These are phyloP conservation scores for Calonectria multiphialidica DNA, from an alignment of 2,329 filamentous ascomycete species.

Conservation along the genomic window DNA sequence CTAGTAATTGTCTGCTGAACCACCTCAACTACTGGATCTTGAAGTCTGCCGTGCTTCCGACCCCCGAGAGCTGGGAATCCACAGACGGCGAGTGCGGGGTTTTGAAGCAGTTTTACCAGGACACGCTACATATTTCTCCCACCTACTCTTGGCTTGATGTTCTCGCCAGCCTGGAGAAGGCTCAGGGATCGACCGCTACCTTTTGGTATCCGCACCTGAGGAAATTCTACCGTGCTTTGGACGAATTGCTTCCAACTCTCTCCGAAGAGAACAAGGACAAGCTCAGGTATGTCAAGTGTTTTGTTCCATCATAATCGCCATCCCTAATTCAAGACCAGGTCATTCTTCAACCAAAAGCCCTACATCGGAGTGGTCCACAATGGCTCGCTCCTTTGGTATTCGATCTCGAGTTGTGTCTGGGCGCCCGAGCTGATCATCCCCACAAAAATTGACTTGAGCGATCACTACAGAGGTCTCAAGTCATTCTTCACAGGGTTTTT, in stretches of 20 bases:
- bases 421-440: neutral
- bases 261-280: neutral
- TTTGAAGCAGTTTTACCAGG: neutral
- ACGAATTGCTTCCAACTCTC: neutral
- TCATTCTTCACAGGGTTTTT: neutral
- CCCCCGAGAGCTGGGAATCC: constrained; percentile 1
- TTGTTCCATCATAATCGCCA: neutral
- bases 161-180: neutral
- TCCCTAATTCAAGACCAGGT: neutral
- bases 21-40: neutral
- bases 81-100: neutral
- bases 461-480: neutral
- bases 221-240: constrained; percentile 3
- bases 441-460: constrained; percentile 1
- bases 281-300: neutral
- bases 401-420: neutral
- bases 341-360: neutral
- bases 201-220: neutral
- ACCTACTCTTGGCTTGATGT: neutral
- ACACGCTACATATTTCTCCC: neutral
- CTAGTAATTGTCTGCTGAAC: neutral
- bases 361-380: neutral
- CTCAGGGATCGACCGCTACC: neutral
- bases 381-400: neutral
- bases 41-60: neutral